Base-by-base conservation (phyloP, 768 basidiomycete genomes). In the Tricholoma sp. region DNA sequence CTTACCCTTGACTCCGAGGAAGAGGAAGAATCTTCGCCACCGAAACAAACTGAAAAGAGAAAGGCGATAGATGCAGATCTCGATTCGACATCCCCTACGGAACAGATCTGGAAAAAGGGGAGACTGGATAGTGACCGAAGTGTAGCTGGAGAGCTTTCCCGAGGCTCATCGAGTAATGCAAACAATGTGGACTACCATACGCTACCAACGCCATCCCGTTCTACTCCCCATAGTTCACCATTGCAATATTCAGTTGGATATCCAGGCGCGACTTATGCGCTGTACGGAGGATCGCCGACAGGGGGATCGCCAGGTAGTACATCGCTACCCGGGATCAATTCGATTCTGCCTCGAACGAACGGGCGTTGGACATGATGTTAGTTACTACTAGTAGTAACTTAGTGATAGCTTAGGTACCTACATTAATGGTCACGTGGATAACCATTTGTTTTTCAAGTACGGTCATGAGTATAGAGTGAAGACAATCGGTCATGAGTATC, bases 1-100 rank as follows among this genome's bases (percentile, higher is more conserved):
- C 73, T 96, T 57, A 94, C 94, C 3, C 73, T 86, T 58, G 89
- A 91, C 64, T 83, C 84, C 20, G 88, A 91, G 55, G 88, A 89
- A 10, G 92, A 89, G 11, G 92, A 94, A 18, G 80, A 77, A 29
- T 63, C 66, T 53, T 64, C 70, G 10, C 69, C 65, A 49, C 58
- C 70, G 10, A 71, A 65, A n/a, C 68, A 72, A 57, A 54, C 67
- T 9, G 80, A 74, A 61, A 88, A 88, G 63, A 81, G 88, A 62
- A 88, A 85, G 64, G 80, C 81, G 9, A 69, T 75, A 5, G 81
- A 82, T 10, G 70, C 75, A 8, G 84, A 80, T 11, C 61, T 77
- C 47, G 61, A 63, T 18, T 55, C 48, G 60, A 68, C 67, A 1
- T 81, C 84, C 13, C 80, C 81, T 7, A 80, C 85, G 4, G 88